Percentiles rank a stretch among this genome's conserved stretches.
These are phyloP conservation scores for Jasminum sambac DNA, from an alignment of 257 asterid genomes.

Conservation along the genomic window DNA sequence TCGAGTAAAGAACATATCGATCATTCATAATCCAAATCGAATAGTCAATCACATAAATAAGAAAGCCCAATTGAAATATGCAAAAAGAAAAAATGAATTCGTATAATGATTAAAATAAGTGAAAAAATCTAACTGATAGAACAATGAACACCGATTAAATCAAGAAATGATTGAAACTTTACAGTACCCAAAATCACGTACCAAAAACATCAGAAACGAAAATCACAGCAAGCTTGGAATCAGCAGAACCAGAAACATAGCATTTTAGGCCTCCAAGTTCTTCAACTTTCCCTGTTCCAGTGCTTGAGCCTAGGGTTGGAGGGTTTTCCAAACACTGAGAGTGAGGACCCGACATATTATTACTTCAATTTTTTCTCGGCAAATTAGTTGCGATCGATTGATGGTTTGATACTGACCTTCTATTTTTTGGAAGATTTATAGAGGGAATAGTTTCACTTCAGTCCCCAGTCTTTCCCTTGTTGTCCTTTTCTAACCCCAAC, in stretches of 20 bases:
- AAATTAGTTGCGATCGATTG: not conserved
- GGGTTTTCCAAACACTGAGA: constrained; percentile 56
- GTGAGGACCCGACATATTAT: constrained; percentile 43
- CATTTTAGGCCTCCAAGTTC: constrained; percentile 49
- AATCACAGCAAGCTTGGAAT: constrained; percentile 44
- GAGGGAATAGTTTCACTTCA: not conserved
- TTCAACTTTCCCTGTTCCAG: constrained; percentile 45
- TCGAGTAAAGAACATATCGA: not conserved
- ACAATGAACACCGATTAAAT: not conserved
- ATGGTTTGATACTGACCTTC: not conserved
- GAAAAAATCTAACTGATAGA: not conserved
- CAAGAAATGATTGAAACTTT: not conserved
- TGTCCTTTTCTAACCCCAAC: too few relatives aligned
- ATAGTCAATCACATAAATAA: not conserved
- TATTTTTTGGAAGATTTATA: not conserved
- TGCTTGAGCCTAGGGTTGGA: constrained; percentile 33
- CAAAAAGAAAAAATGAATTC: not conserved
- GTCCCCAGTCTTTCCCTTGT: not conserved
- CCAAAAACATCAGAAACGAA: constrained; percentile 60
- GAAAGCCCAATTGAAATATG: not conserved
- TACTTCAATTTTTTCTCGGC: not conserved
- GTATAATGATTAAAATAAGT: not conserved
- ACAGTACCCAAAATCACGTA: constrained; percentile 11
- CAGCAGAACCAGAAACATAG: constrained; percentile 42
- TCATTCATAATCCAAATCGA: not conserved